These are phyloP conservation scores for Sclerotinia spermophila DNA, from an alignment of 2,329 filamentous ascomycete species.

Conservation along the genomic window DNA sequence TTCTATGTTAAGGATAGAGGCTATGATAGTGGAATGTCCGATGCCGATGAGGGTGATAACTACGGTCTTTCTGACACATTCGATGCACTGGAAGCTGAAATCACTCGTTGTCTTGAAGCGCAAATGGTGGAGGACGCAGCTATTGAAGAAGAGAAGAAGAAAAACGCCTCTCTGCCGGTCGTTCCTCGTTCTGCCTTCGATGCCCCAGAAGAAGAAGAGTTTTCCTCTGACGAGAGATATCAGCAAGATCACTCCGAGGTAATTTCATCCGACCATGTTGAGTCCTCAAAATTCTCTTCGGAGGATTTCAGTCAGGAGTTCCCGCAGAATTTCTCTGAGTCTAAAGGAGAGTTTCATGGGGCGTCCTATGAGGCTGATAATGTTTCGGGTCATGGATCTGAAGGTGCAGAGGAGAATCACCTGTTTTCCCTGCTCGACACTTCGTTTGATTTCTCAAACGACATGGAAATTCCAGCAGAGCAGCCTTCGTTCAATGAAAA, in stretches of 20 bases:
- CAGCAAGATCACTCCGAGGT: neutral
- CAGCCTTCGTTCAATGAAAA: neutral
- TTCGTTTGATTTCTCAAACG: neutral
- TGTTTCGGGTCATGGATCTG: neutral
- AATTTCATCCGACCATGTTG: too few relatives aligned
- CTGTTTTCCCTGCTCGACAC: neutral
- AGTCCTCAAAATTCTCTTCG: neutral
- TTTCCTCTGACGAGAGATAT: neutral
- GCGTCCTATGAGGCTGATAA: neutral
- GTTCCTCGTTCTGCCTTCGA: neutral
- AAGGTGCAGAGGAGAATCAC: too few relatives aligned
- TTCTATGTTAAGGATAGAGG: neutral
- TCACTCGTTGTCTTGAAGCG: neutral
- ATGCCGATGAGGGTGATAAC: neutral
- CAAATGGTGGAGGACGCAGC: neutral
- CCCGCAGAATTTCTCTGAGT: neutral
- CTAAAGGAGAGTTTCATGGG: neutral
- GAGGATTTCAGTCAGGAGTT: neutral
- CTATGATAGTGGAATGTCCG: neutral
- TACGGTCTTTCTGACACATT: too few relatives aligned
- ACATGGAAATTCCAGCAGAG: neutral
- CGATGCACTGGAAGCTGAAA: neutral
- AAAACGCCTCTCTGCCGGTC: neutral
- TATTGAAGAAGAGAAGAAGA: neutral
- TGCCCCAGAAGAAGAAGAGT: neutral